Evolutionary conservation across 768 basidiomycete species (phyloP).

Genomic region (Mycena amicta): DNA sequence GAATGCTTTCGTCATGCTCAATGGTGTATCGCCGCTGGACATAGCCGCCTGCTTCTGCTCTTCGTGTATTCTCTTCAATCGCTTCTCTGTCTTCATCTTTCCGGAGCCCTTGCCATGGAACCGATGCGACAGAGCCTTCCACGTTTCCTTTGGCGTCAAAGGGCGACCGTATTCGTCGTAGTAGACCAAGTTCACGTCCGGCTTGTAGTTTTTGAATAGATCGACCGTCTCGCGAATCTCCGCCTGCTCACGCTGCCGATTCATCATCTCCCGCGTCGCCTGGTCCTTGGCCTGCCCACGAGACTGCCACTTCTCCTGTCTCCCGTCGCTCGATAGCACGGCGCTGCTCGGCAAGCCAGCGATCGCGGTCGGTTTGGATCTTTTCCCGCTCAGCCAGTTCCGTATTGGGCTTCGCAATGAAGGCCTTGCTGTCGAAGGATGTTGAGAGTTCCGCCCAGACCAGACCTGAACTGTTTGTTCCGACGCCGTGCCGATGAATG

Average conservation of each 20-base stretch:
- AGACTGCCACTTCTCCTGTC: constrained; percentile 70
- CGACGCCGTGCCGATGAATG: constrained; percentile 61
- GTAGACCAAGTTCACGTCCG: constrained; percentile 94
- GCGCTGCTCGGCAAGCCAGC: constrained; percentile 89
- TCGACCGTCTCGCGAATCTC: constrained; percentile 84
- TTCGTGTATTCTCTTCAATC: constrained; percentile 95
- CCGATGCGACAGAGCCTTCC: constrained; percentile 96
- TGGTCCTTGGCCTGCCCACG: constrained; percentile 89
- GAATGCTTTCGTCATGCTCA: constrained; percentile 95
- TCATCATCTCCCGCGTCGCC: constrained; percentile 92
- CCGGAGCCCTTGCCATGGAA: constrained; percentile 99
- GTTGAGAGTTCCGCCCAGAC: constrained; percentile 86
- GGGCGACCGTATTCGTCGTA: constrained; percentile 93
- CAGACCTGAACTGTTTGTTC: constrained; percentile 82
- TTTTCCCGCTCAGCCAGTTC: constrained; percentile 79
- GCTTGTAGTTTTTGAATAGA: constrained; percentile 91
- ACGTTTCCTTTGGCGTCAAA: constrained; percentile 93
- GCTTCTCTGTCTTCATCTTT: constrained; percentile 96
- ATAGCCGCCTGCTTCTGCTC: constrained; percentile 94
- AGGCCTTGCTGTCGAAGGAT: constrained; percentile 94
- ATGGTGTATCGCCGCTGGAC: constrained; percentile 92
- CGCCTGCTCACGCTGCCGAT: constrained; percentile 86
- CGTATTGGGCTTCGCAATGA: constrained; percentile 58
- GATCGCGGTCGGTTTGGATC: constrained; percentile 80
- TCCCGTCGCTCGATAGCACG: constrained; percentile 77